Evolutionary conservation across 192 early-diverging fungal species (phyloP).

Genomic region (Umbelopsis sp.): DNA sequence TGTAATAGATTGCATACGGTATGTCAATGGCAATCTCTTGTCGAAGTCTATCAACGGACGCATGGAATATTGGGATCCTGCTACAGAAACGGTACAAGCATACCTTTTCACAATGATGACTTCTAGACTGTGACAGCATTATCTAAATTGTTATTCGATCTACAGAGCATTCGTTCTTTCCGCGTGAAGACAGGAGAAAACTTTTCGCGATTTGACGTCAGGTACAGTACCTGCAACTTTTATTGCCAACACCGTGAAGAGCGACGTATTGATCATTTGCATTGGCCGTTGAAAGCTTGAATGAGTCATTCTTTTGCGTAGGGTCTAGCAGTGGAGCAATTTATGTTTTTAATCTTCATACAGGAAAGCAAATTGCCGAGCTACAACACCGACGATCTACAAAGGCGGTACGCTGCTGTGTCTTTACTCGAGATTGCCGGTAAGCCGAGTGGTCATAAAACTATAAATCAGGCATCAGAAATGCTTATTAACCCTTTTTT

Average conservation of each 20-base stretch:
- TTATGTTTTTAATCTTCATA: slow-evolving; percentile 72
- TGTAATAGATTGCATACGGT: slow-evolving; percentile 70
- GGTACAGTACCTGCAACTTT: no score
- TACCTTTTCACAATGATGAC: background rate
- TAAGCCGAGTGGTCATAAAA: slow-evolving; percentile 28
- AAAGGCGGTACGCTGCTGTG: slow-evolving; percentile 78
- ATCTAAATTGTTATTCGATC: background rate
- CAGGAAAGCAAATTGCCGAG: slow-evolving; percentile 62
- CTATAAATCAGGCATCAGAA: background rate
- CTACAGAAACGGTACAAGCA: slow-evolving; percentile 40
- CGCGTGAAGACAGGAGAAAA: slow-evolving; percentile 39
- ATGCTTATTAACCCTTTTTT: background rate
- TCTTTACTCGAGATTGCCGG: slow-evolving; percentile 77
- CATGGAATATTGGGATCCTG: slow-evolving; percentile 76
- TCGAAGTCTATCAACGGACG: slow-evolving; percentile 76
- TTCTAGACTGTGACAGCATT: background rate
- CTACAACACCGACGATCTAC: slow-evolving; percentile 77
- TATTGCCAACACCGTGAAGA: background rate
- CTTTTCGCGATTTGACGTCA: slow-evolving; percentile 64
- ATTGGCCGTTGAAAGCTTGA: slow-evolving; percentile 46
- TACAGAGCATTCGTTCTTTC: slow-evolving; percentile 45
- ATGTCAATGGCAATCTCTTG: slow-evolving; percentile 65
- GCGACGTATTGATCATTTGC: background rate
- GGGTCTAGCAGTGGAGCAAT: slow-evolving; percentile 75
- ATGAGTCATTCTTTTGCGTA: slow-evolving; percentile 72